Base-by-base conservation (phyloP, 2,329 filamentous ascomycete species). In the Ophiostoma himal-ulmi region DNA sequence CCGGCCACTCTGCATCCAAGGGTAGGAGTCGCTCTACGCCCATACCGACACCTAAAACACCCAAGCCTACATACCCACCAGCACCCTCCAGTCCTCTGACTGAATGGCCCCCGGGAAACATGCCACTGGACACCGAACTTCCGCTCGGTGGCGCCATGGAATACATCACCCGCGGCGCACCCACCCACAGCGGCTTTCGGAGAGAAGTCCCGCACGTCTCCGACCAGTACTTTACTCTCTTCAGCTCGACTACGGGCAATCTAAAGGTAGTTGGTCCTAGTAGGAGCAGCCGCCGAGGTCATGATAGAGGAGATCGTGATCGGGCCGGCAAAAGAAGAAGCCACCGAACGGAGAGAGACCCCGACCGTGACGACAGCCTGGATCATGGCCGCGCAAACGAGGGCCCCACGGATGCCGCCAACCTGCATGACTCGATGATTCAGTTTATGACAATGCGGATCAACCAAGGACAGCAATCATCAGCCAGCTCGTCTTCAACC, bases 371-470 rank as follows among this genome's bases (percentile, higher is more conserved):
- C 3, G 67, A 66, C n/a, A 80, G 77, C 17, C 84, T 86, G 70
- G 77, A n/a, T 57, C 14, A 52, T 20, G 34, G 20, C 30, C 41
- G 36, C 67, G 13, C 20, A 34, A 30, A 77, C 20, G 77, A 78
- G 34, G 79, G 80, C 36, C 79, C 79, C n/a, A 81, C 78, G 3
- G 86, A 88, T 72, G 78, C 77, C 8, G 83, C 80, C 20, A 82
- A 85, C 74, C 77, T 82, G 36, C 84, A 86, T 76, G 82, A 86
- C 73, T 78, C 82, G 68, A 88, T 88, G 85, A 83, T 81, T 10
- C 83, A 87, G 77, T 82, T 88, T 74, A 87, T 86, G 82, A 86
- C 84, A 1, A 77, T 88, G 76, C 80, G 82, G 36, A 79, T 84
- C 17, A 79, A 82, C 70, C 69, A 71, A 34, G 30, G 54, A 7